A percentile compares a stretch with the other conserved stretches of the same genome.
Evolutionary conservation across 1,284 basidiomycete genomes (phyloP).

Genomic region (Ceratobasidium sp.): DNA sequence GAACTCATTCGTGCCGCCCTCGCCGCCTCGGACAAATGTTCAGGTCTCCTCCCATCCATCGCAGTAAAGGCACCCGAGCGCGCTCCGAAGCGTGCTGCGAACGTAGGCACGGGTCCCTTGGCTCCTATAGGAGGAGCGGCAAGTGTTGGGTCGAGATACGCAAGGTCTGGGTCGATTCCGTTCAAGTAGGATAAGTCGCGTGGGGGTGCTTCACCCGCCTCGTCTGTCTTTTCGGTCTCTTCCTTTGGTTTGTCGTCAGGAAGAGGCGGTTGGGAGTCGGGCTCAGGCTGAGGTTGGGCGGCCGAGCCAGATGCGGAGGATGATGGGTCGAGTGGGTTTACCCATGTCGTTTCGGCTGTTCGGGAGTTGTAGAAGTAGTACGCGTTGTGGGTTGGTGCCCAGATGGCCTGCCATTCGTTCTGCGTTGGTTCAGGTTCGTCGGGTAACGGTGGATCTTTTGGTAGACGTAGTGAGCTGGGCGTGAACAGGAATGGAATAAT

Average conservation of each 20-base stretch:
- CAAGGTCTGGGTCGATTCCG: conserved; percentile 87
- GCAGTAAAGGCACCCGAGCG: conserved; percentile 82
- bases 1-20: conserved; percentile 86
- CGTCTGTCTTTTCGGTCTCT: background rate
- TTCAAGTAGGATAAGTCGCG: conserved; percentile 61
- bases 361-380: conserved; percentile 89
- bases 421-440: conserved; percentile 35
- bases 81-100: conserved; percentile 81
- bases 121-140: conserved; percentile 56
- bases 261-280: conserved; percentile 18
- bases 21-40: conserved; percentile 84
- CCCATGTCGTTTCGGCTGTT: conserved; percentile 89
- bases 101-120: conserved; percentile 56
- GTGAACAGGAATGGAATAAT: too few species aligned
- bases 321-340: conserved; percentile 70
- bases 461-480: background rate
- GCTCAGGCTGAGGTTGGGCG: conserved; percentile 19
- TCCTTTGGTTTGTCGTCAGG: conserved; percentile 18
- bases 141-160: conserved; percentile 81
- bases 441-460: conserved; percentile 23
- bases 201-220: conserved; percentile 49
- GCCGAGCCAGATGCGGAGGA: conserved; percentile 41
- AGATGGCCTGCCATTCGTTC: conserved; percentile 84
- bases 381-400: conserved; percentile 79
- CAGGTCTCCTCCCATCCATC: conserved; percentile 71